Evolutionary conservation across 139 green algal species (phyloP).

Genomic region (Chlamydomonas urium): DNA sequence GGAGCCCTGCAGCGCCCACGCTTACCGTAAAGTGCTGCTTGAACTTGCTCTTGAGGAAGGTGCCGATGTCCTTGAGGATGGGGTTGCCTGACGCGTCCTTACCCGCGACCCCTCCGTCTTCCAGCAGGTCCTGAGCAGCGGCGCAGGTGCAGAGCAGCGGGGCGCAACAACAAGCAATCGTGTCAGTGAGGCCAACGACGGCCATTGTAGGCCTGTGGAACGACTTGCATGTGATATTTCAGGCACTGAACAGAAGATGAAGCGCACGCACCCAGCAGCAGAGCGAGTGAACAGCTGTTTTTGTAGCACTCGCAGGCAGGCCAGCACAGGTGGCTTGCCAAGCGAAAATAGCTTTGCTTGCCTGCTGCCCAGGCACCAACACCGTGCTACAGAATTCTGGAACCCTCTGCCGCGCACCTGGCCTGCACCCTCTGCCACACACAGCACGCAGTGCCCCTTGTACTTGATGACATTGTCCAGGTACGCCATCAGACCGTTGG

Average conservation of each 20-base stretch:
- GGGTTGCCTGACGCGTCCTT: constrained; percentile 88
- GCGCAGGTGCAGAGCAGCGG: background rate
- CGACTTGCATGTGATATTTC: too few species aligned
- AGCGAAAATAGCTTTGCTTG: too few species aligned
- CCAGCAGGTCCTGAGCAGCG: constrained; percentile 34
- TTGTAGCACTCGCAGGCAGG: too few species aligned
- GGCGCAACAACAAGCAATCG: too few species aligned
- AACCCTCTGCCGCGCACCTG: constrained; percentile 48
- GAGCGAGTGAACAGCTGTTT: too few species aligned
- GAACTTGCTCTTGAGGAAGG: constrained; percentile 68
- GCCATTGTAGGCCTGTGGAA: too few species aligned
- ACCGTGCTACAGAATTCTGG: too few species aligned
- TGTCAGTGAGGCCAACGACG: too few species aligned
- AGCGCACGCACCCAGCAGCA: too few species aligned
- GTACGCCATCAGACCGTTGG: constrained; percentile 12
- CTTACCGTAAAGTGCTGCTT: constrained; percentile 31
- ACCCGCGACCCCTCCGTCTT: constrained; percentile 21
- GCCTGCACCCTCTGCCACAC: constrained; percentile 64
- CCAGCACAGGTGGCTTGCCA: too few species aligned
- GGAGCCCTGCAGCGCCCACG: background rate
- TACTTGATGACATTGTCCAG: constrained; percentile 67
- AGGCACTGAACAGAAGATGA: too few species aligned
- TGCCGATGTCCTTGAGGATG: constrained; percentile 82
- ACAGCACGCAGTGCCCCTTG: constrained; percentile 77
- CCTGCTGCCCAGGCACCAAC: too few species aligned